Evolutionary conservation across 2,329 filamentous ascomycete genomes (phyloP), one percentile per base, ranked within the genome.

Genomic region (Metarhizium guizhouense): DNA sequence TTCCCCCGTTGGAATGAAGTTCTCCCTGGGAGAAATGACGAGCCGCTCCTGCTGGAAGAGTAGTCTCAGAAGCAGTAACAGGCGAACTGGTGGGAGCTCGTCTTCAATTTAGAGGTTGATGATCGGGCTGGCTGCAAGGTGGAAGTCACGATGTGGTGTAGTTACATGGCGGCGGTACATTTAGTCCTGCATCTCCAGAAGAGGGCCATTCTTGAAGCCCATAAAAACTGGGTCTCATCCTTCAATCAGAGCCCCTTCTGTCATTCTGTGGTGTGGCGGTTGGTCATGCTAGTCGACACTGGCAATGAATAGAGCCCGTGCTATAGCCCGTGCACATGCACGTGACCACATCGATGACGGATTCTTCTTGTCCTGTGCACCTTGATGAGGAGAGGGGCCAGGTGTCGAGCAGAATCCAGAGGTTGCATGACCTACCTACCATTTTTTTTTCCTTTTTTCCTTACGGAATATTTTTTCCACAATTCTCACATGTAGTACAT

Each of bases 81-180:
- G 34, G 34, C 7, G 16, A 18, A 34, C 47, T 38, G 36, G 34
- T 5, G 20, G 50, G 14, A 48, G 43, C 29, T 36, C 20, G 47
- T 52, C 30, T 52, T 57, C 18, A 16, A 40, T 11, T 40, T 40
- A 5, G 50, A 56, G 42, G 56, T 55, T 52, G 47, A 30, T 40
- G 40, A 32, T 48, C 14, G 50, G 47, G 48, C 52, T 42, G 32
- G 51, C 43, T 51, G 30, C 36, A 58, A 20, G 60, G 60, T 61
- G 54, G 61, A 71, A 69, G 69, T 72, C 67, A 68, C 68, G 63
- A 56, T 64, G 51, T 54, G 61, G 67, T 65, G 65, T 57, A 64
- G 60, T 64, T 68, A 62, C 64, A 67, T 65, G 63, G 64, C 62
- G 64, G 48, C 60, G 66, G 66, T 69, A 69, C 67, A 63, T 68